phyloP scores from a whole-genome alignment of 257 asterid genomes.

The Penstemon newberryi region DNA sequence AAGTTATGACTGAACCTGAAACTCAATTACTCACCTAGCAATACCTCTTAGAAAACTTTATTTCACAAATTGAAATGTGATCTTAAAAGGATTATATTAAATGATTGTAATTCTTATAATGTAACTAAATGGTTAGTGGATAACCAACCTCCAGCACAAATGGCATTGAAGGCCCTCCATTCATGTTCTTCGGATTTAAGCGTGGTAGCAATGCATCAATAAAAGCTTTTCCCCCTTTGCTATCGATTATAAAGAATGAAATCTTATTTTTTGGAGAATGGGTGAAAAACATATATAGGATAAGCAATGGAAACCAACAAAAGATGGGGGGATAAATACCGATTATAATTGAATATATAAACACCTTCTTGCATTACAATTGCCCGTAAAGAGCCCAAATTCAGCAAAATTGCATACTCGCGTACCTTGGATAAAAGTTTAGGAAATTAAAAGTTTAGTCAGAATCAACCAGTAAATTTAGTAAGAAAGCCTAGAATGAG shows the following conservation, averaged over 20 bases:
- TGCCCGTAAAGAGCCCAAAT: constrained; percentile 91
- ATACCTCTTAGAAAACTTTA: neutral
- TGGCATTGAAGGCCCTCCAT: constrained; percentile 91
- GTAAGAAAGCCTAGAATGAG: constrained; percentile 19
- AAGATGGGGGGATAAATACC: constrained; percentile 45
- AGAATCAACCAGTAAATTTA: constrained; percentile 23
- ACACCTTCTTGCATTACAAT: constrained; percentile 88
- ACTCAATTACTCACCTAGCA: neutral
- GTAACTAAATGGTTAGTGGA: constrained; percentile 22
- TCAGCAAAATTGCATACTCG: constrained; percentile 86
- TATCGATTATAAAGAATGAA: constrained; percentile 35
- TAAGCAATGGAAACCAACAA: constrained; percentile 18
- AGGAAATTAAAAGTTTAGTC: constrained; percentile 26
- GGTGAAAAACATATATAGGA: constrained; percentile 5
- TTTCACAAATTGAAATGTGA: constrained; percentile 1
- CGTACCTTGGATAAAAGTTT: constrained; percentile 60
- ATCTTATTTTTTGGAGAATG: constrained; percentile 20
- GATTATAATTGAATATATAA: constrained; percentile 87
- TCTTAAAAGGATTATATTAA: neutral
- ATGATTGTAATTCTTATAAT: constrained; percentile 6
- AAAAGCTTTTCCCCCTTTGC: constrained; percentile 96
- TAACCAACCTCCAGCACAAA: constrained; percentile 85
- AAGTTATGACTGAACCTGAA: constrained; percentile 5
- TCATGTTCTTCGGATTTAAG: constrained; percentile 66
- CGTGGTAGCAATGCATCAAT: constrained; percentile 89